phyloP scores from a whole-genome alignment of 2,329 filamentous ascomycete species.

The Penicillium capsulatum region DNA sequence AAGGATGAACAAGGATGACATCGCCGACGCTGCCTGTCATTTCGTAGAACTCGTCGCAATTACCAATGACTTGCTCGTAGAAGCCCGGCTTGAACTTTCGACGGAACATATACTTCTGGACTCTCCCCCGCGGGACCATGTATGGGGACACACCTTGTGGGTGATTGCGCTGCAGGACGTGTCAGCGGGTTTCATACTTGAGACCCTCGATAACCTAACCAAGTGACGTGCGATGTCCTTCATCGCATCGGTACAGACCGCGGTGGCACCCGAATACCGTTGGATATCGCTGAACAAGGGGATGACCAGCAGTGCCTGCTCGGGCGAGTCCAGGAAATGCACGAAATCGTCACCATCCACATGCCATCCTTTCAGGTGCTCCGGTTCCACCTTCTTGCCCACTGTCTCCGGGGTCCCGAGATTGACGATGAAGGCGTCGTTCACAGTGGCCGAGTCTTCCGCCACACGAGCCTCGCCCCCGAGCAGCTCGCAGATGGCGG shows the following conservation, averaged over 20 bases:
- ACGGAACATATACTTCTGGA: too few species aligned
- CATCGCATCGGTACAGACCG: slow-evolving; percentile 60
- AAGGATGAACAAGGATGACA: slow-evolving; percentile 52
- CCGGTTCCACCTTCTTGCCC: slow-evolving; percentile 48
- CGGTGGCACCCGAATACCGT: slow-evolving; percentile 59
- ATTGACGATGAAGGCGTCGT: slow-evolving; percentile 66
- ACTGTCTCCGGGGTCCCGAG: slow-evolving; percentile 56
- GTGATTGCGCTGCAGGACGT: slow-evolving; percentile 47
- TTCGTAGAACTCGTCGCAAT: slow-evolving; percentile 47
- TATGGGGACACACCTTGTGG: slow-evolving; percentile 63
- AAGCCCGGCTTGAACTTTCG: slow-evolving; percentile 17
- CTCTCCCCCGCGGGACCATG: slow-evolving; percentile 54
- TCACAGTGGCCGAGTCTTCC: slow-evolving; percentile 54
- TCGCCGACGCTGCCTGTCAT: slow-evolving; percentile 52
- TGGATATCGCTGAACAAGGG: slow-evolving; percentile 63
- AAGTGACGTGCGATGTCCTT: slow-evolving; percentile 54
- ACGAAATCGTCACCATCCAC: slow-evolving; percentile 70
- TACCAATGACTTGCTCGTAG: slow-evolving; percentile 41
- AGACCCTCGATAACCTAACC: too few species aligned
- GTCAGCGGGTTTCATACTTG: background rate
- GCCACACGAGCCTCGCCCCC: slow-evolving; percentile 57
- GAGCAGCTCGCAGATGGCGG: slow-evolving; percentile 62
- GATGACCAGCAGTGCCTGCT: slow-evolving; percentile 65
- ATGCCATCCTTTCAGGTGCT: slow-evolving; percentile 60
- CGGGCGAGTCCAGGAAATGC: slow-evolving; percentile 66